Conservation (phyloP, 2,329 filamentous ascomycete species). For the Cryphonectria radicalis region DNA sequence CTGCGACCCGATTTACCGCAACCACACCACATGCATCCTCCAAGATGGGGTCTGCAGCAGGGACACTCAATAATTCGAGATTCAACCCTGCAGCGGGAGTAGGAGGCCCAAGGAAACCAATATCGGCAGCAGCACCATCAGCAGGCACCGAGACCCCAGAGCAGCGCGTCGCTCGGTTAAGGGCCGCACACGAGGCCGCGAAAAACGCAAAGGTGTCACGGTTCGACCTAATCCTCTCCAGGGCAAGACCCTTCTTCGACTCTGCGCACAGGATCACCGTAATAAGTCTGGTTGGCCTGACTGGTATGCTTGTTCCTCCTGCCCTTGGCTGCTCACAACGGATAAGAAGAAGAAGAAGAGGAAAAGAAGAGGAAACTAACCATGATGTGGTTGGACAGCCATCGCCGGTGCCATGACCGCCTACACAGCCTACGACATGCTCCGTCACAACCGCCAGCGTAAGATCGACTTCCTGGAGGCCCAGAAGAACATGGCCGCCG, state of each 20-base stretch:
- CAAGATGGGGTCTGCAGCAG: constrained; percentile 51
- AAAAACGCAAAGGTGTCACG: constrained; percentile 60
- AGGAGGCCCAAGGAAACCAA: constrained; percentile 21
- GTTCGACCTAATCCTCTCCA: constrained; percentile 55
- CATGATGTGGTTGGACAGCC: constrained; percentile 40
- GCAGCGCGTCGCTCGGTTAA: constrained; percentile 70
- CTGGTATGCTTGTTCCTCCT: constrained; percentile 47
- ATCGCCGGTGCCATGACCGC: constrained; percentile 59
- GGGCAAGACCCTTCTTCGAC: constrained; percentile 56
- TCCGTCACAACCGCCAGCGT: constrained; percentile 63
- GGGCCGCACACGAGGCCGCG: constrained; percentile 70
- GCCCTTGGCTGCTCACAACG: background rate
- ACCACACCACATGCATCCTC: constrained; percentile 72
- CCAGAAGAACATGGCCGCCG: constrained; percentile 57
- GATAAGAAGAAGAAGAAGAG: background rate
- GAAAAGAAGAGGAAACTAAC: constrained; percentile 12
- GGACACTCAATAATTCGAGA: constrained; percentile 30
- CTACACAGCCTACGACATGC: constrained; percentile 66
- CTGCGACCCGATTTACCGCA: constrained; percentile 79
- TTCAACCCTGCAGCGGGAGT: constrained; percentile 30
- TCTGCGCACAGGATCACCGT: constrained; percentile 61
- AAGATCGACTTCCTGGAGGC: constrained; percentile 62
- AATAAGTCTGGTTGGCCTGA: constrained; percentile 58
- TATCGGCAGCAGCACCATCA: constrained; percentile 18
- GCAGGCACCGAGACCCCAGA: constrained; percentile 63